Evolutionary conservation across 306 rosid genomes (phyloP), one percentile per base, ranked within the genome.

Genomic region (Elaeagnus macrophylla): DNA sequence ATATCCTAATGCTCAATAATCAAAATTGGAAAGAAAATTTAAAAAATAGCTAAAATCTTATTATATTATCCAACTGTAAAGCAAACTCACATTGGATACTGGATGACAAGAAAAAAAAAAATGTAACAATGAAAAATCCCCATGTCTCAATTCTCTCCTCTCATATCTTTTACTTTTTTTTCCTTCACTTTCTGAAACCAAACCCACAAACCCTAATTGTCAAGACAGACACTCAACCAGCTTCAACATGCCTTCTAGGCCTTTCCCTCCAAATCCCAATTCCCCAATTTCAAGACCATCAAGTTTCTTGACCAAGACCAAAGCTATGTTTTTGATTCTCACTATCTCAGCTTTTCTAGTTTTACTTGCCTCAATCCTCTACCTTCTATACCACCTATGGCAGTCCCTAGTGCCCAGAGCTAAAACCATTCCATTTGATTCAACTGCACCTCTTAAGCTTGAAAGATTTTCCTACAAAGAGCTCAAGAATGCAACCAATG

Each of bases 371-470:
- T 83, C 97, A 8, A 55, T 91, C 15, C 66, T 91, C 54, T 91
- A 86, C 77, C 82, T 91, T 64, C 73, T 91, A 12, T 78, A 86
- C 72, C 82, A 82, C 51, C 68, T 91, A 5, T 91, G 94, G 91
- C 73, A 67, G 47, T 83, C 94, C 10, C 72, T 84, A 62, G 70
- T 75, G 3, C 81, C 76, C 69, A 73, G 86, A 46, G 77, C 89
- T 9, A 81, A 84, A 54, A 91, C 97, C 41, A 84, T 84, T 16
- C 94, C 97, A 7, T 83, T 78, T 72, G 91, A 83, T 67, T 73
- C 91, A 7, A 81, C 74, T 71, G 80, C 94, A 47, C 88, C 97
- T 60, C 75, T 91, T 43, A 86, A 91, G 75, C 94, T 91, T 35
- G 83, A 76, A 14, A 81, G 94, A 38, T 91, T 79, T 72, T 72